Conservation (phyloP, 345 rosid genomes). For the Trapa incisa region DNA sequence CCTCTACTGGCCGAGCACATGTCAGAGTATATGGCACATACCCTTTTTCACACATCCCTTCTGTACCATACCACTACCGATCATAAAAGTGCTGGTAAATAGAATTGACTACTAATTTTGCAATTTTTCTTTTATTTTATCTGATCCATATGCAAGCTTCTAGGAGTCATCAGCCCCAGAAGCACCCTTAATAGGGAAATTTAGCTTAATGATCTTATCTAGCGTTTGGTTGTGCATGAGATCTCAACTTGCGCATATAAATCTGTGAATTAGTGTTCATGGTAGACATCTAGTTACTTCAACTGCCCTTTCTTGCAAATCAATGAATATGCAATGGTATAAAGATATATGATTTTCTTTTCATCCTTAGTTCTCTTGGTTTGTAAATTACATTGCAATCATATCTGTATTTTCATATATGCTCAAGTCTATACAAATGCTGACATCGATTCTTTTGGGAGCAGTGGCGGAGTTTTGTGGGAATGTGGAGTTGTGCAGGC, state of each 20-base stretch:
- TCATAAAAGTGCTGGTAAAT: conserved; percentile 61
- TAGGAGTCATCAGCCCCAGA: too few species aligned
- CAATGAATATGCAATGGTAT: background rate
- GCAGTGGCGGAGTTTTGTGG: conserved; percentile 36
- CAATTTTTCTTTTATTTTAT: background rate
- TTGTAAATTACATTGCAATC: background rate
- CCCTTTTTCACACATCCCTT: conserved; percentile 78
- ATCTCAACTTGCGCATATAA: too few species aligned
- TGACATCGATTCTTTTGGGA: background rate
- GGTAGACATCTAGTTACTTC: too few species aligned
- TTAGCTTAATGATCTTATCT: too few species aligned
- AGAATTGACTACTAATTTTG: conserved; percentile 1
- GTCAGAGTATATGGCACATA: conserved; percentile 70
- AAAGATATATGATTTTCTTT: background rate
- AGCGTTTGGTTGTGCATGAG: too few species aligned
- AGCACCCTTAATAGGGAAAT: too few species aligned
- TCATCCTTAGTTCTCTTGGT: background rate
- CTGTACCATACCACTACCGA: conserved; percentile 57
- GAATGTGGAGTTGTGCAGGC: conserved; percentile 85
- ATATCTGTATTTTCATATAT: background rate
- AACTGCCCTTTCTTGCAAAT: background rate
- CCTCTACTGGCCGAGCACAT: conserved; percentile 71
- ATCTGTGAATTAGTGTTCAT: too few species aligned
- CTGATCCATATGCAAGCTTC: background rate
- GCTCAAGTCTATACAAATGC: background rate